Evolutionary conservation across 2,329 filamentous ascomycete species (phyloP).

Genomic region (Epichloe festucae): DNA sequence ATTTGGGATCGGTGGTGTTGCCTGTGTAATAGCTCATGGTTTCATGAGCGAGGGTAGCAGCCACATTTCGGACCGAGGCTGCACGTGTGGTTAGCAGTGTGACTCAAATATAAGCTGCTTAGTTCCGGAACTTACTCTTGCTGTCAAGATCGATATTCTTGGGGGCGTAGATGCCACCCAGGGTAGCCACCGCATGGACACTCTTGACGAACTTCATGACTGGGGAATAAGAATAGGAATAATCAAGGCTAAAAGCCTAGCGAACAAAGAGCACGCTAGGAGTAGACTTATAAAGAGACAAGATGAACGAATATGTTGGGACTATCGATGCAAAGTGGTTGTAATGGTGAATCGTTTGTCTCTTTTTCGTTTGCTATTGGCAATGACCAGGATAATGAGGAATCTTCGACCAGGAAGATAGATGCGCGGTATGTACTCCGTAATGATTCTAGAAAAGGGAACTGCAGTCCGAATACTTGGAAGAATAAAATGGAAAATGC

Average conservation of each 20-base stretch:
- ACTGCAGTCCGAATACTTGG: not conserved
- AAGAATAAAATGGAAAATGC: too few species aligned
- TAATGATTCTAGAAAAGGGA: not conserved
- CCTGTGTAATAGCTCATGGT: slow-evolving; percentile 54
- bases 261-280: not conserved
- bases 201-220: slow-evolving; percentile 15
- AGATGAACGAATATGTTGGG: not conserved
- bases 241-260: too few species aligned
- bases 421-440: too few species aligned
- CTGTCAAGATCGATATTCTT: slow-evolving; percentile 27
- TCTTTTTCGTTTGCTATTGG: too few species aligned
- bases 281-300: not conserved
- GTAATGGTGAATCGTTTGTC: too few species aligned
- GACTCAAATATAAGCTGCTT: not conserved
- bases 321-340: too few species aligned
- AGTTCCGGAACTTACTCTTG: slow-evolving; percentile 16
- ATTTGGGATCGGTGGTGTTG: slow-evolving; percentile 37
- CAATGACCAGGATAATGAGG: too few species aligned
- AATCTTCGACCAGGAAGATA: too few species aligned
- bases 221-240: not conserved
- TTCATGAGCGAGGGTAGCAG: slow-evolving; percentile 46
- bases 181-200: slow-evolving; percentile 12
- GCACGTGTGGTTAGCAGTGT: not conserved
- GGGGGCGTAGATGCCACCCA: slow-evolving; percentile 18
- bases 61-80: slow-evolving; percentile 50